phyloP scores from a whole-genome alignment of 2,329 filamentous ascomycete species.

The Scedosporium boydii region DNA sequence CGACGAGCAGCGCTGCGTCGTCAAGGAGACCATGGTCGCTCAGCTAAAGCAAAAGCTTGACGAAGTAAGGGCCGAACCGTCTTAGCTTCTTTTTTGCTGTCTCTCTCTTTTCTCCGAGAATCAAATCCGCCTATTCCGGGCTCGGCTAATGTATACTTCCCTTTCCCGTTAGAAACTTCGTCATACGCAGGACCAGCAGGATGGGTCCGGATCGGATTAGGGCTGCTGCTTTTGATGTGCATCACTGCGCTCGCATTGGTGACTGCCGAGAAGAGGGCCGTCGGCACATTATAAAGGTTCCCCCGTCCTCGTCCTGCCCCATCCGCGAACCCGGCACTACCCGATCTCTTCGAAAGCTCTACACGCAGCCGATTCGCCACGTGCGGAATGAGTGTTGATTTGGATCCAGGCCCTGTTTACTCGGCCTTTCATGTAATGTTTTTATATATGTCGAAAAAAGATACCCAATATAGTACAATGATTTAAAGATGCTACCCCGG shows the following conservation, averaged over 20 bases:
- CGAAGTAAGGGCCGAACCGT: slow-evolving; percentile 36
- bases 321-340: background rate
- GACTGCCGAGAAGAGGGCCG: background rate
- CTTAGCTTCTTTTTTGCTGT: background rate
- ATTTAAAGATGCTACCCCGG: background rate
- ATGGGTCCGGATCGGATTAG: slow-evolving; percentile 43
- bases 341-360: background rate
- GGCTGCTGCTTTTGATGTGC: background rate
- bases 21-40: slow-evolving; percentile 64
- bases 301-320: background rate
- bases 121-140: background rate
- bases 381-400: background rate
- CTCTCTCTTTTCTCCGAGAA: background rate
- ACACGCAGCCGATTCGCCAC: background rate
- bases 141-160: background rate
- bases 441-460: background rate
- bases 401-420: background rate
- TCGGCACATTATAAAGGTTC: background rate
- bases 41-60: slow-evolving; percentile 61
- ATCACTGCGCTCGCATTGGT: background rate
- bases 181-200: slow-evolving; percentile 40
- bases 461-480: slow-evolving; percentile 3
- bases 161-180: slow-evolving; percentile 30
- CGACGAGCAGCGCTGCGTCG: slow-evolving; percentile 65
- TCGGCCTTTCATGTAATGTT: background rate